Evolutionary conservation across 148 eudicot species (phyloP), one percentile per base, ranked within the genome.

Genomic region (Arctostaphylos glauca): DNA sequence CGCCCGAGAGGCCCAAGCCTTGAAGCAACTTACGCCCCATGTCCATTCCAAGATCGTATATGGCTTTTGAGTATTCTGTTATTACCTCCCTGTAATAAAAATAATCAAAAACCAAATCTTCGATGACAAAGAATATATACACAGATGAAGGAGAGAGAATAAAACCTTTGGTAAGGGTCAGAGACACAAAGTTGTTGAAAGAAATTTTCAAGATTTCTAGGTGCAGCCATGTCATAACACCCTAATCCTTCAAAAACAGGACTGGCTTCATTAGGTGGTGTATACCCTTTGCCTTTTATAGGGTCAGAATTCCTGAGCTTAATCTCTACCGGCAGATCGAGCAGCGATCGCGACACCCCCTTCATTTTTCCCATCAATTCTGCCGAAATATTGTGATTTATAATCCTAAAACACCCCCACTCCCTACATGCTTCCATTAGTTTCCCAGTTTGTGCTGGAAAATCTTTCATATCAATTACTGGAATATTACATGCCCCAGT

Each of bases 1-100:
- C 90, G 31, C 85, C 84, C 13, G 56, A 44, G 77, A 89, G 67
- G 9, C 86, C 88, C 76, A 86, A 13, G 71, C 86, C 81, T 15
- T 86, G 46, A 6, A 74, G 68, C 47, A 86, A 47, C 75, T 60
- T 83, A 1, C 64, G 18, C 5, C 88, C 88, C 3, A 86, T 19
- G 8, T 81, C 58, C 82, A 68, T 49, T 0, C 84, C 83, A 6
- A 84, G 85, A 0, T 87, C 77, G 59, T 80, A 23, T 38, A 87
- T 67, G 9, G 87, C 85, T 64, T 73, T n/a, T 0, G 62, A 25
- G 38, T 87, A 87, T 41, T 80, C 77, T 1, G 0, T 2, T 59
- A 84, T 68, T 8, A 76, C 52, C 76, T 87, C 89, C 81, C 87
- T 87, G 77, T 64, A 77, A 31, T 1, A 31, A 31, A 66, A n/a